Evolutionary conservation across 2,329 filamentous ascomycete species (phyloP).

Genomic region (Tolypocladium endophyticum): DNA sequence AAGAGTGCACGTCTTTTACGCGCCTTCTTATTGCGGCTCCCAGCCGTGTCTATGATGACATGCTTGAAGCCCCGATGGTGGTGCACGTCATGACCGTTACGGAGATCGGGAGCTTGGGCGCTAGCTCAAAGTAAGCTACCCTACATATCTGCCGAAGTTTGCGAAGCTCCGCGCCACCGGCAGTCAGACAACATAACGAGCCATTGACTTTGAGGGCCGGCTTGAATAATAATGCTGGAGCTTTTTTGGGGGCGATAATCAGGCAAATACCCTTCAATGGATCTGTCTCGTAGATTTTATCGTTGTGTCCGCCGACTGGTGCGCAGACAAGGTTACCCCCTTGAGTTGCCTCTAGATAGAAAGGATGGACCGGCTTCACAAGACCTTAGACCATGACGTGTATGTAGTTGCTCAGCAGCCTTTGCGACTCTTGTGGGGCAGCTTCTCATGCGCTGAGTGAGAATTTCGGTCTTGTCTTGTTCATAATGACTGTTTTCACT

Average conservation of each 20-base stretch:
- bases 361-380: no score
- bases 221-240: background rate
- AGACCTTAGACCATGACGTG: background rate
- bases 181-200: background rate
- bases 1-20: background rate
- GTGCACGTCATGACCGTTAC: constrained; percentile 17
- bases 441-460: background rate
- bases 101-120: constrained; percentile 15
- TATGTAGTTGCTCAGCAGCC: background rate
- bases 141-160: background rate
- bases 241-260: background rate
- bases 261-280: background rate
- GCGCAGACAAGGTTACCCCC: no score
- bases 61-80: constrained; percentile 17
- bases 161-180: background rate
- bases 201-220: background rate
- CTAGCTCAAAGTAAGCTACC: background rate
- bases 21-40: constrained; percentile 2
- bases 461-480: background rate
- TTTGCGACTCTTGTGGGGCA: no score
- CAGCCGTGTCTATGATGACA: constrained; percentile 11
- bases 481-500: background rate
- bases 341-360: no score
- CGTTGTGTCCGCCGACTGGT: no score
- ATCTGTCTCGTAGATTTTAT: background rate